Evolutionary conservation across 202 grass and related monocot species (phyloP).

Genomic region (Setaria italica): DNA sequence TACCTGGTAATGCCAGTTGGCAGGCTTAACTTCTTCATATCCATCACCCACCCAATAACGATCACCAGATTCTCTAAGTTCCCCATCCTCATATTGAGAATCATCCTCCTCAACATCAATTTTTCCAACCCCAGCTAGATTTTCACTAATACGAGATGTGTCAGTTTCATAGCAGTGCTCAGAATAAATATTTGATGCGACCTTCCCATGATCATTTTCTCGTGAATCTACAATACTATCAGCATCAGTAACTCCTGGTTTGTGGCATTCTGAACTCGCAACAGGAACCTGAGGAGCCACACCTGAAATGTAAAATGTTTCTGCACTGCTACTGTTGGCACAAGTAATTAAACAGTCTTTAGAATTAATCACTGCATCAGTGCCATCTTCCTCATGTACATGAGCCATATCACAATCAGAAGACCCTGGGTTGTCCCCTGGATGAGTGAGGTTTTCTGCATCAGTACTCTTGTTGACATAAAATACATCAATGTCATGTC

Average conservation of each 20-base stretch:
- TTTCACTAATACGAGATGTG: slow-evolving; percentile 46
- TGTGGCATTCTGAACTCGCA: slow-evolving; percentile 41
- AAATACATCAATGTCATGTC: slow-evolving; percentile 39
- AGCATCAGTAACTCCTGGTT: slow-evolving; percentile 33
- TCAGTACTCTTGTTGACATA: slow-evolving; percentile 16
- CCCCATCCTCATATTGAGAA: slow-evolving; percentile 97
- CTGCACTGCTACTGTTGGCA: slow-evolving; percentile 48
- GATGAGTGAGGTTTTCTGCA: slow-evolving; percentile 33
- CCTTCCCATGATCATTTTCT: slow-evolving; percentile 44
- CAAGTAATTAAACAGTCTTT: slow-evolving; percentile 43
- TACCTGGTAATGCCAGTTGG: slow-evolving; percentile 45
- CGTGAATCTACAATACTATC: slow-evolving; percentile 44
- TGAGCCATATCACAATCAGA: slow-evolving; percentile 27
- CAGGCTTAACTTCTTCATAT: slow-evolving; percentile 64
- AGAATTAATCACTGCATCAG: slow-evolving; percentile 30
- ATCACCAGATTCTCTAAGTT: slow-evolving; percentile 78
- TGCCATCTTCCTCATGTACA: slow-evolving; percentile 31
- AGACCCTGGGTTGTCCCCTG: slow-evolving; percentile 30
- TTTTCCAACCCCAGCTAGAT: slow-evolving; percentile 43
- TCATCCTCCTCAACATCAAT: slow-evolving; percentile 82
- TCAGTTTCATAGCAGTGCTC: slow-evolving; percentile 42
- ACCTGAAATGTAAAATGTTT: slow-evolving; percentile 48
- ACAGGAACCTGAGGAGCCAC: slow-evolving; percentile 14
- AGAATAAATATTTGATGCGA: slow-evolving; percentile 41
- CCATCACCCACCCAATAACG: slow-evolving; percentile 63